Evolutionary conservation across 768 basidiomycete species (phyloP).

Genomic region (Astraeus odoratus): DNA sequence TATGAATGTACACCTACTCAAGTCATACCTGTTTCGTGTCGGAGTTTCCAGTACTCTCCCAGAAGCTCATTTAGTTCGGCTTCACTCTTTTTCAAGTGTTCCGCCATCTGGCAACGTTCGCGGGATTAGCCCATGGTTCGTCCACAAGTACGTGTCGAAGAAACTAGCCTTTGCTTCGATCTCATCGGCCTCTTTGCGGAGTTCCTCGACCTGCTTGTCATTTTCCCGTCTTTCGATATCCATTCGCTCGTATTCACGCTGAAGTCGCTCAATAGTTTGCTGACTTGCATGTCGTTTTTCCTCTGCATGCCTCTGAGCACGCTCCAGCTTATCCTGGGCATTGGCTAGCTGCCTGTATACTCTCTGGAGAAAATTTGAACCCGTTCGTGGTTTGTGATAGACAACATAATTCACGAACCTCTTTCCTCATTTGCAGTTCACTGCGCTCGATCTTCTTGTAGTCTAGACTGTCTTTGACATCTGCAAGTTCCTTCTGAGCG

Average conservation of each 20-base stretch:
- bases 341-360: conserved; percentile 74
- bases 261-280: conserved; percentile 66
- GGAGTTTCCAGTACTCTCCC: conserved; percentile 74
- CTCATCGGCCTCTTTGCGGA: conserved; percentile 61
- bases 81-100: conserved; percentile 70
- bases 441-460: conserved; percentile 70
- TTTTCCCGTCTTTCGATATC: conserved; percentile 68
- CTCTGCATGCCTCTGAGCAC: conserved; percentile 71
- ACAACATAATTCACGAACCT: conserved; percentile 37
- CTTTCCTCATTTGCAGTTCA: conserved; percentile 58
- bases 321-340: conserved; percentile 76
- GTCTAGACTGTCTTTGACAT: conserved; percentile 62
- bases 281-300: conserved; percentile 73
- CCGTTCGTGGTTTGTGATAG: background rate
- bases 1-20: background rate
- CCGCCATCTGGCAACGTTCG: conserved; percentile 50
- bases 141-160: background rate
- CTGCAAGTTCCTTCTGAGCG: conserved; percentile 60
- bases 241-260: conserved; percentile 78
- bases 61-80: conserved; percentile 75
- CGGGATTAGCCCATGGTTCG: background rate
- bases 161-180: conserved; percentile 54
- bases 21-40: conserved; percentile 63
- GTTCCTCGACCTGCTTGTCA: conserved; percentile 72
- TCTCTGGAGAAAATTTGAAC: conserved; percentile 41